Evolutionary conservation across 495 filamentous ascomycete species (phyloP).

Genomic region (Cryomyces antarcticus): DNA sequence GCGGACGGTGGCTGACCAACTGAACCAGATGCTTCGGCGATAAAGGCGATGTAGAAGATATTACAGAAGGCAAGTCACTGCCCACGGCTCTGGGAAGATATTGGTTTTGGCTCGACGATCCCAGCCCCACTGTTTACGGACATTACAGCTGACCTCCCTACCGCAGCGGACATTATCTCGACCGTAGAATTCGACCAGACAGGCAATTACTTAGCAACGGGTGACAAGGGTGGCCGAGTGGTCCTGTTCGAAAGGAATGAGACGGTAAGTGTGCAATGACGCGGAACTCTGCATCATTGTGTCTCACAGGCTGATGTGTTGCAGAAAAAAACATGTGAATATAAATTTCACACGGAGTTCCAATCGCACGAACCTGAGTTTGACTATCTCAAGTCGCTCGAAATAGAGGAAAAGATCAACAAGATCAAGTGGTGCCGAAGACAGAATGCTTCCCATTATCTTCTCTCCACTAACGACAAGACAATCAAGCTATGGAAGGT

Average conservation of each 20-base stretch:
- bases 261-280: constrained; percentile 38
- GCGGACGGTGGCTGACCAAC: too few relatives aligned
- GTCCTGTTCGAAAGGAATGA: constrained; percentile 97
- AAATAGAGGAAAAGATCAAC: constrained; percentile 99
- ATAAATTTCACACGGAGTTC: constrained; percentile 99
- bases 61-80: constrained; percentile 69
- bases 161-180: constrained; percentile 92
- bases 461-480: constrained; percentile 97
- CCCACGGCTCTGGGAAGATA: neutral
- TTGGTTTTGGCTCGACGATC: too few relatives aligned
- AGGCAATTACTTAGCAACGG: constrained; percentile 92
- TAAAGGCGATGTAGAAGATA: constrained; percentile 98
- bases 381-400: constrained; percentile 95
- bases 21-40: constrained; percentile 81
- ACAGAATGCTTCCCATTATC: constrained; percentile 95
- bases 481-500: constrained; percentile 99
- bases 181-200: constrained; percentile 99
- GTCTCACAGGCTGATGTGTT: neutral
- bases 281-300: neutral
- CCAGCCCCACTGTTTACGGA: too few relatives aligned
- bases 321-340: constrained; percentile 99
- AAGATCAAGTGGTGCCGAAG: constrained; percentile 99
- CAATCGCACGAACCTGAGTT: constrained; percentile 99
- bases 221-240: constrained; percentile 92
- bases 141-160: too few relatives aligned